These are phyloP conservation scores for Galerina sulciceps DNA, from an alignment of 768 basidiomycete species.

Conservation along the genomic window DNA sequence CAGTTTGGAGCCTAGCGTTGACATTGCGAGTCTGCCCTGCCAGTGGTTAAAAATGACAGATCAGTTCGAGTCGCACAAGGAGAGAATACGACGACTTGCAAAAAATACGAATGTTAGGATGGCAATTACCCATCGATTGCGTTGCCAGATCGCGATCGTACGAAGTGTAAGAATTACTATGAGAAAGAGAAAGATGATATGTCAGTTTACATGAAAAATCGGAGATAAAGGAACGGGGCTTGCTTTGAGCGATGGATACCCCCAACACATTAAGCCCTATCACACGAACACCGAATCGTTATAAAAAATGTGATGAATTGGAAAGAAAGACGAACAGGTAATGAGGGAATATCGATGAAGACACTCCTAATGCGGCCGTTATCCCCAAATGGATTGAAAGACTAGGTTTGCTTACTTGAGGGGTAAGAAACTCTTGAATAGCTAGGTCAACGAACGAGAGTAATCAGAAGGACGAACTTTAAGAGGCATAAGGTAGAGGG, in stretches of 20 bases:
- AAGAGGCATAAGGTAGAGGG: too few relatives aligned
- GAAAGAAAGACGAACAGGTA: not conserved
- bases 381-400: too few relatives aligned
- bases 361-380: not conserved
- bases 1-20: too few relatives aligned
- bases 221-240: not conserved
- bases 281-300: not conserved
- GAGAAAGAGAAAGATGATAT: not conserved
- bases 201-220: too few relatives aligned
- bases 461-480: too few relatives aligned
- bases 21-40: too few relatives aligned
- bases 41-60: too few relatives aligned
- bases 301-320: not conserved
- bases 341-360: constrained; percentile 3
- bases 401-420: too few relatives aligned
- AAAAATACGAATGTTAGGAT: not conserved
- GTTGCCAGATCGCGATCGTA: constrained; percentile 20
- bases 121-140: not conserved
- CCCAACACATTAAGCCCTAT: constrained; percentile 5
- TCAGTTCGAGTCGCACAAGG: too few relatives aligned
- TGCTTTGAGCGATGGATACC: not conserved
- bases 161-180: constrained; percentile 18
- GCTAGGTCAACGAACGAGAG: too few relatives aligned
- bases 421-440: too few relatives aligned
- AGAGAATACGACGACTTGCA: too few relatives aligned